These are phyloP conservation scores for Ampelomyces quisqualis DNA, from an alignment of 2,329 filamentous ascomycete species.

Conservation along the genomic window DNA sequence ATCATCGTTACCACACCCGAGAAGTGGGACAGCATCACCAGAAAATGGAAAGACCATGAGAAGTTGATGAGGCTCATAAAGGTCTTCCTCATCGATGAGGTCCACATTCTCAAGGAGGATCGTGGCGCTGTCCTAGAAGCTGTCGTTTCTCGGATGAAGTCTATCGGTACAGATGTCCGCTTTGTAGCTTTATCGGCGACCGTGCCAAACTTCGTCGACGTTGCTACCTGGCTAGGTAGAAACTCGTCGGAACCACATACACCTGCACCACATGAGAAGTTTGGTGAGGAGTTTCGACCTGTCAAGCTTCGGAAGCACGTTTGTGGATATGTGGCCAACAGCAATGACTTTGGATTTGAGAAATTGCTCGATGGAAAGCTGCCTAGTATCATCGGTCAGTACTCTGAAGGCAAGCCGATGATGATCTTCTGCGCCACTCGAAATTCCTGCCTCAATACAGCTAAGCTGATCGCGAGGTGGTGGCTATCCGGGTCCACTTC, in stretches of 20 bases:
- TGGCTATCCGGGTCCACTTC: conserved; percentile 57
- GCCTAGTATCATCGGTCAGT: conserved; percentile 64
- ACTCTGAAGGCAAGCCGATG: conserved; percentile 71
- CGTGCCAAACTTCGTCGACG: conserved; percentile 77
- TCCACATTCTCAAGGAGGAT: conserved; percentile 79
- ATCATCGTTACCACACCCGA: conserved; percentile 88
- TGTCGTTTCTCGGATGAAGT: conserved; percentile 85
- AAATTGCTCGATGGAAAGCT: conserved; percentile 66
- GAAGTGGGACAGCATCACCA: conserved; percentile 88
- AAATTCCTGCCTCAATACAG: conserved; percentile 68
- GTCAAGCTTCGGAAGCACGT: conserved; percentile 76
- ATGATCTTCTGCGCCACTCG: conserved; percentile 83
- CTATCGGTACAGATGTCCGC: conserved; percentile 70
- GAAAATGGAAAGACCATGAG: conserved; percentile 81
- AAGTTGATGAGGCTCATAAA: conserved; percentile 73
- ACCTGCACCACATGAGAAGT: conserved; percentile 67
- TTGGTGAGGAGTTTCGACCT: conserved; percentile 78
- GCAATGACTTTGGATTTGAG: conserved; percentile 78
- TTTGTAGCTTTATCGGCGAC: conserved; percentile 83
- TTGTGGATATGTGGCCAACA: conserved; percentile 64
- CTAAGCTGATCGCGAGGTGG: conserved; percentile 65
- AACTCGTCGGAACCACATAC: conserved; percentile 59
- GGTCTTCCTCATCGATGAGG: conserved; percentile 82
- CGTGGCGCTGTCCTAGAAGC: conserved; percentile 80
- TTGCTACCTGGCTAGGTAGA: conserved; percentile 76